Evolutionary conservation across 306 rosid species (phyloP).

Genomic region (Acacia confusa): DNA sequence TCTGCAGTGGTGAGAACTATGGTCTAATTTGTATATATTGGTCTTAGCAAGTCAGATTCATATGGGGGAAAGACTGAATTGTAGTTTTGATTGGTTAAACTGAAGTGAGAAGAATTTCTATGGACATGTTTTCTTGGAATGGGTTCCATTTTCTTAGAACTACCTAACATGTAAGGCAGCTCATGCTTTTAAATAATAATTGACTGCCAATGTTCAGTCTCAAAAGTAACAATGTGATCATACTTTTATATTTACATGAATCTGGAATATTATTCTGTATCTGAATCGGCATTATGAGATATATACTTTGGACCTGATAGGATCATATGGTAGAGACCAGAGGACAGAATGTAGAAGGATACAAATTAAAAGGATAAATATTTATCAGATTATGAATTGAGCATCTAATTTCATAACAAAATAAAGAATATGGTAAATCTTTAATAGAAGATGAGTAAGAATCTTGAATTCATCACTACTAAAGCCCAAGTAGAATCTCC

Average conservation of each 20-base stretch:
- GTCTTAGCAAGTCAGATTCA: background rate
- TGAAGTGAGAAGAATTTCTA: background rate
- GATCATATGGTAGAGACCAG: too few species aligned
- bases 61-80: background rate
- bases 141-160: background rate
- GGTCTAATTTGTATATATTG: background rate
- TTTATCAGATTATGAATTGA: too few species aligned
- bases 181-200: background rate
- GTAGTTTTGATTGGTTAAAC: background rate
- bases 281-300: background rate
- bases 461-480: too few species aligned
- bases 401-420: too few species aligned
- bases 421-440: too few species aligned
- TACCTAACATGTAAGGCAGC: background rate
- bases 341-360: too few species aligned
- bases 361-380: too few species aligned
- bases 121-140: background rate
- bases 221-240: background rate
- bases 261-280: background rate
- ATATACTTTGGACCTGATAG: background rate
- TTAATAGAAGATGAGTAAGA: too few species aligned
- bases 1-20: background rate
- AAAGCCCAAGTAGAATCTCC: too few species aligned
- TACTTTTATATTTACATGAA: background rate
- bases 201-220: background rate